Conservation (phyloP, 2,329 filamentous ascomycete genomes). For the Phaeosphaeriaceae sp. region DNA sequence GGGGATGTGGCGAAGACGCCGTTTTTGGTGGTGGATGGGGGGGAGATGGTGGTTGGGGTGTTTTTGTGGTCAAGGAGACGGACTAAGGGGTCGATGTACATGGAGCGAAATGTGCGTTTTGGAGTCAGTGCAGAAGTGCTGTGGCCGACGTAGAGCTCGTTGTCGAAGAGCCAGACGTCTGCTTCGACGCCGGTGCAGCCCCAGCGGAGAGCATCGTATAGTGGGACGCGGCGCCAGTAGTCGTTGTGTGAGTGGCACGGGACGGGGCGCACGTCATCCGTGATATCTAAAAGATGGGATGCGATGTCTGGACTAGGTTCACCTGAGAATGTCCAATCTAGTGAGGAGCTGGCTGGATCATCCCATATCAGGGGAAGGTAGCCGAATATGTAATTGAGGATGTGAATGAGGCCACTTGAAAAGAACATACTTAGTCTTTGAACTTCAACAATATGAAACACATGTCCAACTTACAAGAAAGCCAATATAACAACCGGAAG, state of each 20-base stretch:
- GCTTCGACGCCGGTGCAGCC: constrained; percentile 64
- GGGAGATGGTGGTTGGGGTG: constrained; percentile 41
- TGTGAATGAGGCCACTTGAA: constrained; percentile 52
- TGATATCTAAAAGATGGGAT: constrained; percentile 55
- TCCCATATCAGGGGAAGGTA: constrained; percentile 48
- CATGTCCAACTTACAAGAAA: constrained; percentile 39
- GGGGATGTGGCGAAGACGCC: constrained; percentile 61
- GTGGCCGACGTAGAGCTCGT: constrained; percentile 64
- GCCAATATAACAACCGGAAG: constrained; percentile 30
- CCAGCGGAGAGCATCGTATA: constrained; percentile 61
- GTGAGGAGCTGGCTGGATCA: constrained; percentile 37
- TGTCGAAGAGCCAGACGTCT: constrained; percentile 62
- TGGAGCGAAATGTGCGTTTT: constrained; percentile 55
- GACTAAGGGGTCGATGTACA: constrained; percentile 62
- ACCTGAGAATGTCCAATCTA: constrained; percentile 52
- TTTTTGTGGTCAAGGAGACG: constrained; percentile 59
- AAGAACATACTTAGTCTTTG: constrained; percentile 14
- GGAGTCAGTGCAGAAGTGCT: constrained; percentile 54
- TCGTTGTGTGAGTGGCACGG: constrained; percentile 65
- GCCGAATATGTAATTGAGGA: constrained; percentile 49
- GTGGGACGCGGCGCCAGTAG: constrained; percentile 62
- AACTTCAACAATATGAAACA: neutral
- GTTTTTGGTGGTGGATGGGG: constrained; percentile 38
- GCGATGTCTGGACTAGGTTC: constrained; percentile 41
- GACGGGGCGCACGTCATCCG: constrained; percentile 57